These are phyloP conservation scores for Somion occarium DNA, from an alignment of 1,284 basidiomycete genomes.

Conservation along the genomic window DNA sequence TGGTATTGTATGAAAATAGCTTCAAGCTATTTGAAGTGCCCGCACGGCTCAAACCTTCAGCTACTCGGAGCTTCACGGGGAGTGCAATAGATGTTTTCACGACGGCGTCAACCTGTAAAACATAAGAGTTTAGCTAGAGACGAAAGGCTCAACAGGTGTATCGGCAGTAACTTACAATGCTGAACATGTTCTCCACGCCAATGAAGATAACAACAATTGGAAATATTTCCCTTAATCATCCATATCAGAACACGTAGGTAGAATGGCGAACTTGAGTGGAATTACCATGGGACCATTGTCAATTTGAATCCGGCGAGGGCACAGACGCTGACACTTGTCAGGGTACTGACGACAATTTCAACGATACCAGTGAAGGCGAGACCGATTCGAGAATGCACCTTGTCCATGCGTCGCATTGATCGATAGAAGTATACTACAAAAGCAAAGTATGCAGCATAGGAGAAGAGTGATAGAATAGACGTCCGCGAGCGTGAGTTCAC, in stretches of 20 bases:
- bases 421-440: conserved; percentile 78
- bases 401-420: conserved; percentile 75
- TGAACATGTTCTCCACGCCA: conserved; percentile 97
- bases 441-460: conserved; percentile 76
- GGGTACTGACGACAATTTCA: conserved; percentile 87
- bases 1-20: conserved; percentile 81
- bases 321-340: conserved; percentile 90
- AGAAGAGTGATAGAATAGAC: conserved; percentile 64
- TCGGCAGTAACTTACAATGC: conserved; percentile 59
- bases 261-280: conserved; percentile 1
- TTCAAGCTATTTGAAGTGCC: conserved; percentile 92
- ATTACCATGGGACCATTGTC: conserved; percentile 83
- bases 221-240: conserved; percentile 69
- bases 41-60: conserved; percentile 81
- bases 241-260: too few species aligned
- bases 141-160: not conserved
- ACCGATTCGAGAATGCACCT: conserved; percentile 89
- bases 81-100: conserved; percentile 86
- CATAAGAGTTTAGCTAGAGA: conserved; percentile 1
- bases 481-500: conserved; percentile 29
- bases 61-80: conserved; percentile 90
- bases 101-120: conserved; percentile 76
- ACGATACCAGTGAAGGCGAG: conserved; percentile 91
- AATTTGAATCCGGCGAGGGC: conserved; percentile 81
- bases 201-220: conserved; percentile 95